Base-by-base conservation (phyloP, 225 moss, liverwort and hornwort species). In the Asterella californica region DNA sequence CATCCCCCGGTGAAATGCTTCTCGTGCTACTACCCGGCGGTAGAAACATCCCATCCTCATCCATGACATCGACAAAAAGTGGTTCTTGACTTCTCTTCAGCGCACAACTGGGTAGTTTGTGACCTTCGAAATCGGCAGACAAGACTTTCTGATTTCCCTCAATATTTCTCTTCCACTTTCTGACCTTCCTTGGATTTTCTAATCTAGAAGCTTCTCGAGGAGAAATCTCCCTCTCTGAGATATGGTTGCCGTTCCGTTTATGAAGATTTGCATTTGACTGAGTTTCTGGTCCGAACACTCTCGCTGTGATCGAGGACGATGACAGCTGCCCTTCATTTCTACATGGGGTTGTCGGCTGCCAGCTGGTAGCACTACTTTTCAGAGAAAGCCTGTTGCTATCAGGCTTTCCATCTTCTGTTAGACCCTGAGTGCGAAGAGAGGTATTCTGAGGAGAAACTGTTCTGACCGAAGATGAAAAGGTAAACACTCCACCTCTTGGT, bases 141-240 rank as follows among this genome's bases (percentile, higher is more conserved):
- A 11, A 57, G 17, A 47, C 11, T 25, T 77, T 77, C 24, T 64
- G 37, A 60, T 42, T 62, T 14, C 46, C 77, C 45, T 64, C 77
- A 15, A 15, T 46, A 53, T 48, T 77, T 64, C 77, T 77, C 61
- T 77, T 77, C 77, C 77, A 77, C 77, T 65, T 77, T 30, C 77
- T 77, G 10, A 77, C 64, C 30, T 49, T 64, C 46, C 63, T 46
- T 63, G 62, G 2, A 38, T 21, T 38, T 59, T 34, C 75, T 77
- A 45, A 62, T 64, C 29, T 25, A 60, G 24, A 64, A 3, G 63
- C 27, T 15, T 14, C 27, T 25, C 15, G 10, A 64, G 27, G 46
- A n/a, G 21, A n/a, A n/a, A 29, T 15, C 25, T 11, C 18, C 3
- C 9, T 61, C 30, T 62, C 47, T 18, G 25, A 0, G 25, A 64